Evolutionary conservation across 1,284 basidiomycete genomes (phyloP), one percentile per base, ranked within the genome.

Genomic region (Exobasidium rhododendri): DNA sequence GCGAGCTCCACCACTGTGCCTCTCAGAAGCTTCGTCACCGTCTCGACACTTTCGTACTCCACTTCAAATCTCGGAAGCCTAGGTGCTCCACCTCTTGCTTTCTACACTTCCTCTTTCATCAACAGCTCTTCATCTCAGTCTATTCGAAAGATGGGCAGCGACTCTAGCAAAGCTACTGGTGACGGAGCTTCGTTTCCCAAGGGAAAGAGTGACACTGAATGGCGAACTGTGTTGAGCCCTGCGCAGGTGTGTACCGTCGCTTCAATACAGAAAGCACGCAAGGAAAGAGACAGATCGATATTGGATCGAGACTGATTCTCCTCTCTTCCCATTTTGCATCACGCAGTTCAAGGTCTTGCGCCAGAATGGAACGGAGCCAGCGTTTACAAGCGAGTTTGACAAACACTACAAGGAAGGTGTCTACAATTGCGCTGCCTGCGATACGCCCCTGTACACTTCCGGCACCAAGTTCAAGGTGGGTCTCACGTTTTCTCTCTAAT

Each of bases 301-400:
- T n/a, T 58, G 22, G 14, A 14, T 58, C n/a, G 14, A n/a, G 17
- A 1, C n/a, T 2, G 30, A 20, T 47, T 24, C 55, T 26, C 22
- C 17, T 3, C 4, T 24, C 2, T 20, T 13, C 50, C 22, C n/a
- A 51, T 64, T 28, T 7, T 29, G 17, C 5, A 32, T 40, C 7
- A 40, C 17, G 35, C 74, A 94, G 91, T 96, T 96, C 82, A 86
- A 87, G 63, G 84, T 94, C 56, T 81, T 96, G 10, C 87, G 93
- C 52, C 74, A 89, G 82, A 92, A 94, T 81, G 92, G 90, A 32
- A 96, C 93, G 0, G 93, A 97, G 76, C 75, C 79, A 14, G 82
- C 91, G 14, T 86, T 88, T 1, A 91, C 88, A 0, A 90, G 90
- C 45, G 82, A 88, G 74, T 93, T 89, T 77, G 86, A 94, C 71